phyloP scores from a whole-genome alignment of 192 early-diverging fungal genomes.

The Coemansia sp. region DNA sequence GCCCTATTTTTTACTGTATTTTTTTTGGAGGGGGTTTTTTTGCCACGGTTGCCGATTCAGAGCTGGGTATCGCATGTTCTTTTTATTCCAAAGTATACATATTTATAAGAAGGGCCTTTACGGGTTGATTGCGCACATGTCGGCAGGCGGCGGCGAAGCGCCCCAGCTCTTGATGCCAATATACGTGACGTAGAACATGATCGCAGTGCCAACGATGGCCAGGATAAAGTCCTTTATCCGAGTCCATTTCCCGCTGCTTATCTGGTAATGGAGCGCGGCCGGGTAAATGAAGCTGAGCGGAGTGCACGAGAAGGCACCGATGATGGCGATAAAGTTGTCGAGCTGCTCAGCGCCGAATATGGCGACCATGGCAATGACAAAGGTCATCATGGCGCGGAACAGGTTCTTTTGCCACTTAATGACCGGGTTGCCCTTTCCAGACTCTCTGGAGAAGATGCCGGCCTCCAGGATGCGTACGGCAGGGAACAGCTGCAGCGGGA shows the following conservation, averaged over 20 bases:
- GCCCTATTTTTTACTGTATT: constrained; percentile 15
- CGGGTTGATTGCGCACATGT: constrained; percentile 1
- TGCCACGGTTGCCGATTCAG: too few species aligned
- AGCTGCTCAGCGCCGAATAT: constrained; percentile 73
- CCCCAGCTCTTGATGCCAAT: constrained; percentile 45
- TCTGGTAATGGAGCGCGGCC: constrained; percentile 71
- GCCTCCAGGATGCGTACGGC: constrained; percentile 87
- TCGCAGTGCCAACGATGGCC: constrained; percentile 60
- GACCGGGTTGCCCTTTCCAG: constrained; percentile 65
- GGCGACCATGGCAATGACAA: constrained; percentile 65
- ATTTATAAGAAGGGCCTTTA: background rate
- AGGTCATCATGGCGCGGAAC: constrained; percentile 62
- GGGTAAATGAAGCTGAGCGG: constrained; percentile 84
- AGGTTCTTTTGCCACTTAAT: constrained; percentile 89
- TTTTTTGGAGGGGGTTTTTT: too few species aligned
- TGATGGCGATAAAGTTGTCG: constrained; percentile 79
- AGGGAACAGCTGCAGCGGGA: constrained; percentile 88
- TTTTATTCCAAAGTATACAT: too few species aligned
- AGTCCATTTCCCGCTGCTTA: constrained; percentile 40
- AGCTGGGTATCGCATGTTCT: too few species aligned
- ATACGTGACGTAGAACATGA: constrained; percentile 78
- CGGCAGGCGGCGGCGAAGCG: constrained; percentile 13
- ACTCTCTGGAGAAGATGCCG: constrained; percentile 65
- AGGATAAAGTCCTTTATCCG: constrained; percentile 56
- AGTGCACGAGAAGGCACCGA: constrained; percentile 75